These are phyloP conservation scores for Westerdykella aurantiaca DNA, from an alignment of 2,329 filamentous ascomycete genomes.

Conservation along the genomic window DNA sequence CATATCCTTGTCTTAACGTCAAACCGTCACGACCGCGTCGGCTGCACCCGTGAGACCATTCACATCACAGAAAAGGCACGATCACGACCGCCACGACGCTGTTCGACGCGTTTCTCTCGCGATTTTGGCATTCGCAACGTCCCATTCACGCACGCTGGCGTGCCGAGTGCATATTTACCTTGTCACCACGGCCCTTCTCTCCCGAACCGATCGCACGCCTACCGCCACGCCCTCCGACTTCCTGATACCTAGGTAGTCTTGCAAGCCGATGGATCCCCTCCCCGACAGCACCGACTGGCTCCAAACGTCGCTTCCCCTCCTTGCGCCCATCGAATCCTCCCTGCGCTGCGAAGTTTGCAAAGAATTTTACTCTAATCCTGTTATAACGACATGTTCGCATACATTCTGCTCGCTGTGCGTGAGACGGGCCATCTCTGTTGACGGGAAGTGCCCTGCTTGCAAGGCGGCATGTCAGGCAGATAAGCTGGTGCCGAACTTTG, in stretches of 20 bases:
- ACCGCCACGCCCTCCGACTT: slow-evolving; percentile 3
- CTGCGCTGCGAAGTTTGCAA: slow-evolving; percentile 97
- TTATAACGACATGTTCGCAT: slow-evolving; percentile 90
- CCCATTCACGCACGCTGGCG: too few relatives aligned
- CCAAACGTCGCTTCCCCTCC: slow-evolving; percentile 58
- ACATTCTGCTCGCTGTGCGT: slow-evolving; percentile 98
- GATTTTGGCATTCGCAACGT: too few relatives aligned
- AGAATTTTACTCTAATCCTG: slow-evolving; percentile 90
- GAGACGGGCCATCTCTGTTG: slow-evolving; percentile 71
- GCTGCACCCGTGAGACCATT: too few relatives aligned
- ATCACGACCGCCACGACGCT: too few relatives aligned
- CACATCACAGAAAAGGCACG: too few relatives aligned
- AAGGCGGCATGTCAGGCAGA: slow-evolving; percentile 73
- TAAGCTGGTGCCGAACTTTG: slow-evolving; percentile 78
- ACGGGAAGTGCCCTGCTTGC: slow-evolving; percentile 85
- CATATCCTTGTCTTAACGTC: too few relatives aligned
- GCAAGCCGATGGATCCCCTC: slow-evolving; percentile 37
- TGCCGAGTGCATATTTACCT: not conserved
- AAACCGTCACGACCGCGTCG: too few relatives aligned
- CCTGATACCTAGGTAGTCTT: not conserved
- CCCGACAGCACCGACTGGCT: slow-evolving; percentile 85
- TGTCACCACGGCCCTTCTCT: slow-evolving; percentile 5
- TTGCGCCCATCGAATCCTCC: slow-evolving; percentile 71
- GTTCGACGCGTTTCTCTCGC: too few relatives aligned
- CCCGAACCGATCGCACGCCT: not conserved